Percentiles rank a stretch among this genome's conserved stretches.
Conservation (phyloP, 805 yeast genomes). For the Saccharomycopsis lassenensis region DNA sequence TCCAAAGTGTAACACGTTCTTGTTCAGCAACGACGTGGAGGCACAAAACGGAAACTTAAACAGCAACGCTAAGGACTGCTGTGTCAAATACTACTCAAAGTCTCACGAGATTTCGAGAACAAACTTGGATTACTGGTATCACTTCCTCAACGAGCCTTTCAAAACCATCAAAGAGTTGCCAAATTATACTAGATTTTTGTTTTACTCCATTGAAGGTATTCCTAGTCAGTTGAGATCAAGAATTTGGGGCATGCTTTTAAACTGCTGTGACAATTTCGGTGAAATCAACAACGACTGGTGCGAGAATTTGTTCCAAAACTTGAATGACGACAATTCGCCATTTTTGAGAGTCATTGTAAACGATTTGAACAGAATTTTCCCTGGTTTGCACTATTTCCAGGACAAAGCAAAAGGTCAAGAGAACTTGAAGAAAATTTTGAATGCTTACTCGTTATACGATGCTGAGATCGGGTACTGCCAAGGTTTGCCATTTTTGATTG, state of each 20-base stretch:
- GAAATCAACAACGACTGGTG: conserved; percentile 20
- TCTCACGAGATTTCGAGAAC: conserved; percentile 18
- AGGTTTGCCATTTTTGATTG: conserved; percentile 53
- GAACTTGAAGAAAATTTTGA: conserved; percentile 41
- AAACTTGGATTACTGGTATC: conserved; percentile 34
- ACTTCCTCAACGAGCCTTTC: conserved; percentile 33
- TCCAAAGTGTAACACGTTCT: conserved; percentile 21
- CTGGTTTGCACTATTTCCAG: conserved; percentile 38
- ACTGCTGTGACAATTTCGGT: conserved; percentile 21
- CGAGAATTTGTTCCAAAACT: conserved; percentile 26
- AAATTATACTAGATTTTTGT: conserved; percentile 34
- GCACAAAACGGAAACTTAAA: conserved; percentile 18
- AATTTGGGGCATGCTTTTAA: conserved; percentile 31
- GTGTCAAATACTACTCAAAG: conserved; percentile 17
- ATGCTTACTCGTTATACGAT: conserved; percentile 55
- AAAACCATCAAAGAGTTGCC: conserved; percentile 37
- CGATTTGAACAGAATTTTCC: conserved; percentile 52
- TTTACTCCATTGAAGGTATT: conserved; percentile 31
- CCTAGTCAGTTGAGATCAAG: conserved; percentile 33
- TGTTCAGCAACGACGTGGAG: conserved; percentile 21
- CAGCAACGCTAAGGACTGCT: conserved; percentile 19
- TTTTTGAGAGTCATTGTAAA: conserved; percentile 38
- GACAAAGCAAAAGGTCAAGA: conserved; percentile 30
- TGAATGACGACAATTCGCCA: conserved; percentile 32
- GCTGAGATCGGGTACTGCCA: conserved; percentile 60